Percentiles rank a stretch among this genome's conserved stretches.
phyloP scores from a whole-genome alignment of 2,329 filamentous ascomycete genomes.

The Amphichorda felina region DNA sequence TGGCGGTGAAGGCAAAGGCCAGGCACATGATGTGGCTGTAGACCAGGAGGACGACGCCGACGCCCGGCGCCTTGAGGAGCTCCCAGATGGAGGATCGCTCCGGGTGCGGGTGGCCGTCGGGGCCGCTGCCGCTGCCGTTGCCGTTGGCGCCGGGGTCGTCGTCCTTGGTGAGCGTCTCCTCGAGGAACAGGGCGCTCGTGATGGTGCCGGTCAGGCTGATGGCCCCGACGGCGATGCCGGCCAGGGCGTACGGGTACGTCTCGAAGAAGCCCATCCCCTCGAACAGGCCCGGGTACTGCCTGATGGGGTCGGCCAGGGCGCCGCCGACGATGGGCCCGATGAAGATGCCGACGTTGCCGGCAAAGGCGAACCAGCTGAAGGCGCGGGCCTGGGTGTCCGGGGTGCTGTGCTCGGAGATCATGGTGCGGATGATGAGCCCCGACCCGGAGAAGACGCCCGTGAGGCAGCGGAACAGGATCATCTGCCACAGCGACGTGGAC shows the following conservation, averaged over 20 bases:
- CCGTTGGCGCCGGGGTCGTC: conserved; percentile 1
- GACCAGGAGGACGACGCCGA: conserved; percentile 51
- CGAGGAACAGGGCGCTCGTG: conserved; percentile 41
- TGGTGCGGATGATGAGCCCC: conserved; percentile 62
- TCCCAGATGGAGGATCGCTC: conserved; percentile 10
- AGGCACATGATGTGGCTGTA: conserved; percentile 58
- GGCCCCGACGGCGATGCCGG: conserved; percentile 38
- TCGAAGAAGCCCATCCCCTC: conserved; percentile 30
- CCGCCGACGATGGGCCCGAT: conserved; percentile 62
- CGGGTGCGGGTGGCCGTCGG: neutral
- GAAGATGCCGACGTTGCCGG: conserved; percentile 63
- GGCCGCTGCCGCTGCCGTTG: neutral
- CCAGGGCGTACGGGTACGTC: conserved; percentile 40
- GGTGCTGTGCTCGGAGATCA: conserved; percentile 64
- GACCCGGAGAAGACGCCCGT: conserved; percentile 66
- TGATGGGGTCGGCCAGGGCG: conserved; percentile 52
- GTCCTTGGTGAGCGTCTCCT: conserved; percentile 42
- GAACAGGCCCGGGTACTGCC: conserved; percentile 47
- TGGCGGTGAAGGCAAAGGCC: conserved; percentile 59
- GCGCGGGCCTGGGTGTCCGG: conserved; percentile 57
- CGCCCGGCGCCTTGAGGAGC: conserved; percentile 51
- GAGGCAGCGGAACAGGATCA: conserved; percentile 59
- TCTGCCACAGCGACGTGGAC: conserved; percentile 55
- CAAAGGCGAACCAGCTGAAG: conserved; percentile 69
- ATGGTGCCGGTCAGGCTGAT: conserved; percentile 46